Evolutionary conservation across 2,329 filamentous ascomycete genomes (phyloP).

Genomic region (Thielaviopsis populi): DNA sequence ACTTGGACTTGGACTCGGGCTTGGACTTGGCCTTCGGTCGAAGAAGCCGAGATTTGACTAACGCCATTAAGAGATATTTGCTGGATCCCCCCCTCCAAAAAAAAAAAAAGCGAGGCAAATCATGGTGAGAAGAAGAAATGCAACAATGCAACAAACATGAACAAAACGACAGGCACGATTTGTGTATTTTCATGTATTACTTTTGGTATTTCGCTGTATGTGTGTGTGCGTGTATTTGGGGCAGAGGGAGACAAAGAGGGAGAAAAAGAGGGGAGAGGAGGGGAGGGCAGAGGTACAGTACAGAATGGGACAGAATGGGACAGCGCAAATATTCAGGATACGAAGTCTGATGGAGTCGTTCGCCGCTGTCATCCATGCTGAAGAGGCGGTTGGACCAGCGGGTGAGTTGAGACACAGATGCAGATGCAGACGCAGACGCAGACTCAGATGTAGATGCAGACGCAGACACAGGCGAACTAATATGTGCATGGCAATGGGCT

Average conservation of each 20-base stretch:
- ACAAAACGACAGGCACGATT: too few species aligned
- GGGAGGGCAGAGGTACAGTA: not conserved
- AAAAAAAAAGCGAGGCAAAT: not conserved
- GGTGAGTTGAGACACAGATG: not conserved
- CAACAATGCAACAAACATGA: too few species aligned
- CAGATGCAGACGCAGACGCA: not conserved
- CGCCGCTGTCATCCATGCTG: slow-evolving; percentile 5
- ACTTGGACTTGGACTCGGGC: too few species aligned
- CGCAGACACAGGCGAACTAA: too few species aligned
- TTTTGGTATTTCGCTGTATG: too few species aligned
- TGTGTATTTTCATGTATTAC: too few species aligned
- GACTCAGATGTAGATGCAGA: too few species aligned
- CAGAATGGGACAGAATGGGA: too few species aligned
- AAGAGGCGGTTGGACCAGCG: not conserved
- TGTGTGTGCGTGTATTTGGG: too few species aligned
- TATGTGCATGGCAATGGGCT: too few species aligned
- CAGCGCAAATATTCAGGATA: not conserved
- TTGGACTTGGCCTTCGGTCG: not conserved
- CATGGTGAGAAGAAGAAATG: too few species aligned
- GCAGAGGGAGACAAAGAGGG: too few species aligned
- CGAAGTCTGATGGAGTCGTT: not conserved
- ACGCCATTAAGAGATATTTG: not conserved
- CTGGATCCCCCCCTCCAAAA: not conserved
- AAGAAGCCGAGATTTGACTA: not conserved
- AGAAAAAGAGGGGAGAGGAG: not conserved